Percentiles rank a stretch among this genome's conserved stretches.
These are phyloP conservation scores for Diaporthe batatas DNA, from an alignment of 2,329 filamentous ascomycete genomes.

Conservation along the genomic window DNA sequence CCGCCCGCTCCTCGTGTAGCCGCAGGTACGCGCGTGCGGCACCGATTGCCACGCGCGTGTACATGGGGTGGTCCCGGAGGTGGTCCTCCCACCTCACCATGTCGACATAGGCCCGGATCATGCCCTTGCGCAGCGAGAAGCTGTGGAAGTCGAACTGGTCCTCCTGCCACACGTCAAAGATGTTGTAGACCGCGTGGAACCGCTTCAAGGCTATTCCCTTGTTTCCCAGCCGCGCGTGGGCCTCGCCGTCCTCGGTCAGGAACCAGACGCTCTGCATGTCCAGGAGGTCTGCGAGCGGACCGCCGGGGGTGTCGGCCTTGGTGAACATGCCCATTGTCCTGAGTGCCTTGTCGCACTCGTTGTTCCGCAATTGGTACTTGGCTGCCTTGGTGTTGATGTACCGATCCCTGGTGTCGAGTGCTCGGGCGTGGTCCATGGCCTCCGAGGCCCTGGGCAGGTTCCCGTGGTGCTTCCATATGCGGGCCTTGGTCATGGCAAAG, in stretches of 20 bases:
- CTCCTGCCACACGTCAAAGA: slow-evolving; percentile 98
- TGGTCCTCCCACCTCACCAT: slow-evolving; percentile 98
- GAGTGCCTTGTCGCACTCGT: slow-evolving; percentile 88
- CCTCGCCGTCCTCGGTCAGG: slow-evolving; percentile 93
- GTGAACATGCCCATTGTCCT: slow-evolving; percentile 96
- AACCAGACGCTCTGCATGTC: slow-evolving; percentile 99
- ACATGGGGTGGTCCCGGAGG: slow-evolving; percentile 93
- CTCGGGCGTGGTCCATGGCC: slow-evolving; percentile 88
- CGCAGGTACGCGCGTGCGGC: slow-evolving; percentile 85
- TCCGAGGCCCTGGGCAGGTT: slow-evolving; percentile 84
- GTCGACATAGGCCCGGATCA: slow-evolving; percentile 93
- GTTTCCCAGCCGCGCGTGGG: slow-evolving; percentile 85
- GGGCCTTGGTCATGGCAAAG: slow-evolving; percentile 93
- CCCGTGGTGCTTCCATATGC: slow-evolving; percentile 92
- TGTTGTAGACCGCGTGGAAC: slow-evolving; percentile 87
- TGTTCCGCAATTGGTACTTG: slow-evolving; percentile 95
- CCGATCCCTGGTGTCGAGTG: slow-evolving; percentile 88
- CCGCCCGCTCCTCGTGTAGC: slow-evolving; percentile 80
- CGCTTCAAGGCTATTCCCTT: slow-evolving; percentile 90
- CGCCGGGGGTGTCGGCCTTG: slow-evolving; percentile 87
- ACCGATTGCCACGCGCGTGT: slow-evolving; percentile 83
- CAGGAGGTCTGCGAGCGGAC: slow-evolving; percentile 88
- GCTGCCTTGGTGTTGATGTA: slow-evolving; percentile 99
- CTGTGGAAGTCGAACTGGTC: slow-evolving; percentile 99
- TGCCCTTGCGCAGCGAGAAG: slow-evolving; percentile 96